These are phyloP conservation scores for Ceratocystis destructans DNA, from an alignment of 2,329 filamentous ascomycete genomes.

Conservation along the genomic window DNA sequence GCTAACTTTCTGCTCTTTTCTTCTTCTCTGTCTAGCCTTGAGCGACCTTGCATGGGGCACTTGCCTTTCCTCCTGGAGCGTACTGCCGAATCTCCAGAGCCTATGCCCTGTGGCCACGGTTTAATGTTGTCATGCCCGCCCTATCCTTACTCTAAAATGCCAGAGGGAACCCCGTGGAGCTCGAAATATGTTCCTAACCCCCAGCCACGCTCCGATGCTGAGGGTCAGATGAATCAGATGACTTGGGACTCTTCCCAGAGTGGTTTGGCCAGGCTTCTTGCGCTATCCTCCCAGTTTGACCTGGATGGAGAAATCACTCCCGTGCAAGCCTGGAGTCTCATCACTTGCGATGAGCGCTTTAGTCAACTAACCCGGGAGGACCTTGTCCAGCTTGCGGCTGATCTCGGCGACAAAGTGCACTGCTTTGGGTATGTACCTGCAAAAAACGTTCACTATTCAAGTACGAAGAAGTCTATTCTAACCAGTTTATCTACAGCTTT, in stretches of 20 bases:
- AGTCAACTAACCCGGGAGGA: constrained; percentile 52
- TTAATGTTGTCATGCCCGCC: constrained; percentile 88
- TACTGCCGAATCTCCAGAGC: constrained; percentile 13
- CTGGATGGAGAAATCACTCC: constrained; percentile 86
- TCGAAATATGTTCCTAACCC: constrained; percentile 29
- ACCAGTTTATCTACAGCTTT: constrained; percentile 32
- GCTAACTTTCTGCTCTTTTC: constrained; percentile 11
- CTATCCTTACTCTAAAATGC: constrained; percentile 40
- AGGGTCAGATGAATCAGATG: constrained; percentile 42
- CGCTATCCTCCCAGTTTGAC: constrained; percentile 69
- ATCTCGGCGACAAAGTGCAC: constrained; percentile 65
- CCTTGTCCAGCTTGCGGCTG: constrained; percentile 56
- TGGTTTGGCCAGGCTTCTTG: constrained; percentile 67
- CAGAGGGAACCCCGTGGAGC: constrained; percentile 40
- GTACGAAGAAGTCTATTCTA: constrained; percentile 7
- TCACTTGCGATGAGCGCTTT: constrained; percentile 59
- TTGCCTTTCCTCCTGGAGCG: constrained; percentile 61
- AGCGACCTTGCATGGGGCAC: constrained; percentile 87
- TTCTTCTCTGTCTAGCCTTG: constrained; percentile 48
- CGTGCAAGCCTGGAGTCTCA: constrained; percentile 83
- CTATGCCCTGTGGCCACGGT: constrained; percentile 68
- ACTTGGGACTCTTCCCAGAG: constrained; percentile 68
- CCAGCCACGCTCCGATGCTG: constrained; percentile 18
- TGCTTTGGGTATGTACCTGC: constrained; percentile 73
- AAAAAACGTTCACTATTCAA: neutral